Evolutionary conservation across 2,329 filamentous ascomycete species (phyloP).

Genomic region (Alternaria sp.): DNA sequence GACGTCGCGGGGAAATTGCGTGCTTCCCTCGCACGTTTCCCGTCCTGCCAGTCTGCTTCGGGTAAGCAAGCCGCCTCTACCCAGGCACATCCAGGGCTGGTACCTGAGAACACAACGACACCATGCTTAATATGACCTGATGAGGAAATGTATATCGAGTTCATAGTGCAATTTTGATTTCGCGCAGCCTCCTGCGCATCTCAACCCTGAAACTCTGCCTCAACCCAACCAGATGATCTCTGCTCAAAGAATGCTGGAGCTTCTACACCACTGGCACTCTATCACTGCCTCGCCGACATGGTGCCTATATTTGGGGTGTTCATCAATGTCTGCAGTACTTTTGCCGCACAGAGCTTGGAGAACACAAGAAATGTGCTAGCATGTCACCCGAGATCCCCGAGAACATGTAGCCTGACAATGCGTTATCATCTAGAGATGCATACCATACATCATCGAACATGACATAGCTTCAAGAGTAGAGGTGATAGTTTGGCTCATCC

Average conservation of each 20-base stretch:
- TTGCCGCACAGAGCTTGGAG: conserved; percentile 2
- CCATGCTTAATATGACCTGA: not conserved
- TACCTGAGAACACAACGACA: not conserved
- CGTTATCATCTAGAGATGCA: not conserved
- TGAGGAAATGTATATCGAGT: not conserved
- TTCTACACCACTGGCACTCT: not conserved
- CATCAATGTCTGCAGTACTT: conserved; percentile 1
- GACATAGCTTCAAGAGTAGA: not conserved
- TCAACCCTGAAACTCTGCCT: not conserved
- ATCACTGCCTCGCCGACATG: not conserved
- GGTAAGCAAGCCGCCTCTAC: conserved; percentile 11
- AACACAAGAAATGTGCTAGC: conserved; percentile 6
- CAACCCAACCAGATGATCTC: not conserved
- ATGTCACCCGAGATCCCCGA: not conserved
- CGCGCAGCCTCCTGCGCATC: not conserved
- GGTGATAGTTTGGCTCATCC: not conserved
- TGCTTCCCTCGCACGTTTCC: conserved; percentile 23
- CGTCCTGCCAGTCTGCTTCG: conserved; percentile 19
- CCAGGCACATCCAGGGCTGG: not conserved
- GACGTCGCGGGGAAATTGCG: conserved; percentile 37
- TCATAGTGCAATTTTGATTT: not conserved
- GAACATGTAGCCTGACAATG: not conserved
- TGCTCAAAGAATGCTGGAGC: not conserved
- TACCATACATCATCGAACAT: not conserved
- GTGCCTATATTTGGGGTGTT: conserved; percentile 2